Conservation (phyloP, 495 filamentous ascomycete species). For the Aspergillus indologenus region DNA sequence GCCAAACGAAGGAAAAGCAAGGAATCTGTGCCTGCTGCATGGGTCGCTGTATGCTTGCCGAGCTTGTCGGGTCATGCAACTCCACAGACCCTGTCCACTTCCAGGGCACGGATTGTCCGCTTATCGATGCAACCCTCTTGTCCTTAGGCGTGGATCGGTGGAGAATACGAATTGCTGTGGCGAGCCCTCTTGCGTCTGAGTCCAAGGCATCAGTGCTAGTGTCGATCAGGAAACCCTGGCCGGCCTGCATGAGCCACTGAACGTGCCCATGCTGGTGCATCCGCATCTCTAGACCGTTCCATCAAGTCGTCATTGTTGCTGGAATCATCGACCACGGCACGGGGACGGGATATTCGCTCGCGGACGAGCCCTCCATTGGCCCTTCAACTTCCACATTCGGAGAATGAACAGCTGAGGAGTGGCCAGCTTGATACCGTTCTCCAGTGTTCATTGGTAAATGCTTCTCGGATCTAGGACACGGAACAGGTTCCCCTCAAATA, state of each 20-base stretch:
- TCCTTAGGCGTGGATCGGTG: slow-evolving; percentile 12
- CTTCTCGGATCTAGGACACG: slow-evolving; percentile 9
- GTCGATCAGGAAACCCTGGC: slow-evolving; percentile 16
- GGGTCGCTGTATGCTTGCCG: slow-evolving; percentile 8
- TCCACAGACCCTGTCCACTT: slow-evolving; percentile 8
- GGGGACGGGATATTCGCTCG: slow-evolving; percentile 11
- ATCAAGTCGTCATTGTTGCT: slow-evolving; percentile 13
- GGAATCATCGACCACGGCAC: slow-evolving; percentile 5
- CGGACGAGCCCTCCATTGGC: slow-evolving; percentile 17
- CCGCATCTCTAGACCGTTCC: slow-evolving; percentile 12
- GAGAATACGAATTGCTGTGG: slow-evolving; percentile 19
- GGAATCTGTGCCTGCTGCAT: slow-evolving; percentile 13
- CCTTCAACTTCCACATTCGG: slow-evolving; percentile 16
- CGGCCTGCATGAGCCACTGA: slow-evolving; percentile 15
- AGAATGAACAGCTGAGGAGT: slow-evolving; percentile 17
- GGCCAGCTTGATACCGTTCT: slow-evolving; percentile 14
- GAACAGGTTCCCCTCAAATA: slow-evolving; percentile 11
- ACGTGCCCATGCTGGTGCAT: slow-evolving; percentile 6
- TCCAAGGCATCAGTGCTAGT: slow-evolving; percentile 7
- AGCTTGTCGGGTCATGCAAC: slow-evolving; percentile 12
- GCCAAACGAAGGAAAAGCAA: slow-evolving; percentile 16
- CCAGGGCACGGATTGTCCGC: slow-evolving; percentile 12
- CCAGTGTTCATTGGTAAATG: slow-evolving; percentile 22
- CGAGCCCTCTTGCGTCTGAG: slow-evolving; percentile 16
- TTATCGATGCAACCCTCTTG: slow-evolving; percentile 8